These are phyloP conservation scores for Colletotrichum phormii DNA, from an alignment of 2,329 filamentous ascomycete species.

Conservation along the genomic window DNA sequence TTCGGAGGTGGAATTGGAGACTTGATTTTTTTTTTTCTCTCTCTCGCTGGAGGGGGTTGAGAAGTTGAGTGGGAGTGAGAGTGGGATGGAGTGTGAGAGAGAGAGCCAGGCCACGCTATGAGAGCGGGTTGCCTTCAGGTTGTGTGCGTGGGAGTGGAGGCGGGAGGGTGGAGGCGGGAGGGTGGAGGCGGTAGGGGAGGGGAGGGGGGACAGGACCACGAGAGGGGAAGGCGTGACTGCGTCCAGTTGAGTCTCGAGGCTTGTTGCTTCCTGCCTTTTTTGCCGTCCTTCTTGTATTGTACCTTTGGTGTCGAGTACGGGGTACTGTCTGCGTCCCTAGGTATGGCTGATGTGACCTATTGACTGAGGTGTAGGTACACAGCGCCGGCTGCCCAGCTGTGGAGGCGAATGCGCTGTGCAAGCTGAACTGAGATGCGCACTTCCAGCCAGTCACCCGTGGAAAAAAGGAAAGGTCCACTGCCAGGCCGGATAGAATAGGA, in stretches of 20 bases:
- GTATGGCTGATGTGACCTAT: neutral
- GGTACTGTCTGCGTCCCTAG: too few relatives aligned
- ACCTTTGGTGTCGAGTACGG: neutral
- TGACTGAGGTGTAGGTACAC: neutral
- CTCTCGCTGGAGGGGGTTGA: constrained; percentile 10
- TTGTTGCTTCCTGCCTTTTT: constrained; percentile 11
- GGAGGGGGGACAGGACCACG: constrained; percentile 26
- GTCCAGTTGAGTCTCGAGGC: constrained; percentile 22
- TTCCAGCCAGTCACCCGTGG: neutral
- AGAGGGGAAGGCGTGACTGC: constrained; percentile 31
- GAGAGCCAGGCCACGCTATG: constrained; percentile 18
- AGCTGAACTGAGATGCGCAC: neutral
- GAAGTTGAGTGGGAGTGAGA: constrained; percentile 29
- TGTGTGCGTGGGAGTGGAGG: constrained; percentile 25
- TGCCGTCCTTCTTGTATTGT: neutral
- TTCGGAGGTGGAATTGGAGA: constrained; percentile 36
- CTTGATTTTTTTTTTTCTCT: constrained; percentile 24
- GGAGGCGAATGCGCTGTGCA: neutral
- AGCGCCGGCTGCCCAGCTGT: neutral
- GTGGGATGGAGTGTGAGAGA: constrained; percentile 22
- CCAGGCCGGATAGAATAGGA: constrained; percentile 1
- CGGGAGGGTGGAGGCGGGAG: constrained; percentile 22
- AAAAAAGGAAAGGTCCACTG: neutral
- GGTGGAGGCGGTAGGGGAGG: too few relatives aligned
- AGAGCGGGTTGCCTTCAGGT: constrained; percentile 4